Conservation (phyloP, 2,329 filamentous ascomycete species). For the Lecanosticta acicola region DNA sequence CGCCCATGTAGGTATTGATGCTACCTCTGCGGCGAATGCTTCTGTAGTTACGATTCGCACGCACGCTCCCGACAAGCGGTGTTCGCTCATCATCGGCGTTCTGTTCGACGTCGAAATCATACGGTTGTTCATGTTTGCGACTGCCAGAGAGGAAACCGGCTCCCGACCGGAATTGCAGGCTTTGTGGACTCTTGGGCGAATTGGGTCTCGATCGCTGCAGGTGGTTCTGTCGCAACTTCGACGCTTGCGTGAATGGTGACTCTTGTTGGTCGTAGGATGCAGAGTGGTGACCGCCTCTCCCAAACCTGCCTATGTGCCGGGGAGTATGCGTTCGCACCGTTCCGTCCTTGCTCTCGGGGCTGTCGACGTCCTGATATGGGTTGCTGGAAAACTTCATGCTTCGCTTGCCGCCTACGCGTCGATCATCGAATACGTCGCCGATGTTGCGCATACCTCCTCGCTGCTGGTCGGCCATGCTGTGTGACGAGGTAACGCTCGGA, state of each 20-base stretch:
- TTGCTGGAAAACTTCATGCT: slow-evolving; percentile 94
- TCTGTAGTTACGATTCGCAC: slow-evolving; percentile 13
- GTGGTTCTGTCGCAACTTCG: slow-evolving; percentile 57
- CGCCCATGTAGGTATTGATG: slow-evolving; percentile 40
- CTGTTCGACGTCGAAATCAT: slow-evolving; percentile 72
- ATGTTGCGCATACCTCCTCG: slow-evolving; percentile 56
- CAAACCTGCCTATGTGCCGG: slow-evolving; percentile 75
- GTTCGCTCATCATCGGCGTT: slow-evolving; percentile 84
- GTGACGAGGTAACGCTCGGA: slow-evolving; percentile 79
- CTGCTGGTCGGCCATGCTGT: slow-evolving; percentile 60
- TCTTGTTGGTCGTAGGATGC: slow-evolving; percentile 70
- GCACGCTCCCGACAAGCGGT: slow-evolving; percentile 57
- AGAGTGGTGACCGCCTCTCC: slow-evolving; percentile 63
- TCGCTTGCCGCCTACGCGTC: slow-evolving; percentile 67
- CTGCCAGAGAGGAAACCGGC: slow-evolving; percentile 29
- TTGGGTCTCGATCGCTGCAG: slow-evolving; percentile 54
- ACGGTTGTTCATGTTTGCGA: slow-evolving; percentile 55
- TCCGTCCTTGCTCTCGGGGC: slow-evolving; percentile 37
- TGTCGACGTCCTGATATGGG: slow-evolving; percentile 60
- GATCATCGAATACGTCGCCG: slow-evolving; percentile 58
- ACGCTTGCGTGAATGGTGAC: slow-evolving; percentile 67
- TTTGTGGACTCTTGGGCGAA: slow-evolving; percentile 55
- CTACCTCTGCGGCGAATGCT: slow-evolving; percentile 48
- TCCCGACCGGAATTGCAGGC: slow-evolving; percentile 38
- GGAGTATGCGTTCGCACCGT: slow-evolving; percentile 57